Conservation (phyloP, 192 early-diverging fungal species). For the Coemansia erecta region DNA sequence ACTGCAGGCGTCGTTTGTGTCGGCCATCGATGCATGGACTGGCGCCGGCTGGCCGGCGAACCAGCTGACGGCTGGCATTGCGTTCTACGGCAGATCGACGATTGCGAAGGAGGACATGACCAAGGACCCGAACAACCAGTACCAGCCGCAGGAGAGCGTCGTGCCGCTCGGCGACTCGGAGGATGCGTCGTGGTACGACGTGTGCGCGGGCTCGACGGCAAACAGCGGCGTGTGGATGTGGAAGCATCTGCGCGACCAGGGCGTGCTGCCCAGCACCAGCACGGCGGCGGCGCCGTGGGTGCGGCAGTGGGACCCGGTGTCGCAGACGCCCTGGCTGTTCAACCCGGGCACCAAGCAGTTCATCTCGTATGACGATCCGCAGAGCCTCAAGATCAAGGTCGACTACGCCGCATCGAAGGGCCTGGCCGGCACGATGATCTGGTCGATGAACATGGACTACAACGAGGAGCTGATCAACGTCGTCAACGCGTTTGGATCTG, state of each 20-base stretch:
- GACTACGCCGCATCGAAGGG: constrained; percentile 56
- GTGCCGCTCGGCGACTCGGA: constrained; percentile 55
- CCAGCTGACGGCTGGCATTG: constrained; percentile 61
- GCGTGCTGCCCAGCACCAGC: constrained; percentile 38
- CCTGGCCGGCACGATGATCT: constrained; percentile 65
- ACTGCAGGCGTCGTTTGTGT: constrained; percentile 38
- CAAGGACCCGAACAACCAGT: constrained; percentile 48
- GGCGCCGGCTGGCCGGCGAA: constrained; percentile 58
- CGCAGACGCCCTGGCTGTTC: constrained; percentile 71
- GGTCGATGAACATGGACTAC: constrained; percentile 50
- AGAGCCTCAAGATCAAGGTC: constrained; percentile 60
- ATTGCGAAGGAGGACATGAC: constrained; percentile 54
- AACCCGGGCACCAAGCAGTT: constrained; percentile 58
- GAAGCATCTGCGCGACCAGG: constrained; percentile 61
- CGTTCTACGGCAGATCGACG: constrained; percentile 62
- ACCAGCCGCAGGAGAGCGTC: constrained; percentile 29
- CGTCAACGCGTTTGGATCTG: constrained; percentile 12
- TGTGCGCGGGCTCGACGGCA: constrained; percentile 42
- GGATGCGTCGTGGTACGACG: constrained; percentile 58
- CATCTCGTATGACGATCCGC: constrained; percentile 69
- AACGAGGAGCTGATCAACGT: constrained; percentile 58
- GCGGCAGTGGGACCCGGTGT: constrained; percentile 60
- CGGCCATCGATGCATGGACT: constrained; percentile 56
- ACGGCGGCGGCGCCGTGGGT: constrained; percentile 63
- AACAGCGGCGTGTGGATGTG: constrained; percentile 67